Evolutionary conservation across 2,329 filamentous ascomycete genomes (phyloP).

Genomic region (Diatrype stigma): DNA sequence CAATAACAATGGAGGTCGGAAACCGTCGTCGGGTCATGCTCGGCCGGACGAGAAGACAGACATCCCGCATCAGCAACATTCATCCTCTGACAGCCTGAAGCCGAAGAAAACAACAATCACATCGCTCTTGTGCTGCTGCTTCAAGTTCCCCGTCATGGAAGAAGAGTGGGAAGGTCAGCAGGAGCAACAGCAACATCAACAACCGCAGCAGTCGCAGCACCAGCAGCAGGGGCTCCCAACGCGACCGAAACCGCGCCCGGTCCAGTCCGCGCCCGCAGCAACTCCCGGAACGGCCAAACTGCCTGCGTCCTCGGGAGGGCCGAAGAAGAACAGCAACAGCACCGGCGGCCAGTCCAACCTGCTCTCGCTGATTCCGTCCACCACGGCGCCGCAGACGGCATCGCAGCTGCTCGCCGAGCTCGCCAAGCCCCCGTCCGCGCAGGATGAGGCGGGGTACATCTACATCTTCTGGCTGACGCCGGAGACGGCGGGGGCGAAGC

Average conservation of each 20-base stretch:
- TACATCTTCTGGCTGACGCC: conserved; percentile 98
- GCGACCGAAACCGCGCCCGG: conserved; percentile 43
- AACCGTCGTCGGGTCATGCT: conserved; percentile 13
- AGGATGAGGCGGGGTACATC: conserved; percentile 85
- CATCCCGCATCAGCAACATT: conserved; percentile 2
- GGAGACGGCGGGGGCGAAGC: conserved; percentile 47
- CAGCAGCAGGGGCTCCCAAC: conserved; percentile 30
- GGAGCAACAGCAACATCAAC: too few relatives aligned
- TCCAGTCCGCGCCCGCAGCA: conserved; percentile 34
- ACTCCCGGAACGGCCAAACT: conserved; percentile 26
- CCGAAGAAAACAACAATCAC: conserved; percentile 19
- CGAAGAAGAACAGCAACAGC: conserved; percentile 2
- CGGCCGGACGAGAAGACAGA: conserved; percentile 23
- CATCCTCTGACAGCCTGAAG: conserved; percentile 14
- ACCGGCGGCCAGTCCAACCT: conserved; percentile 39
- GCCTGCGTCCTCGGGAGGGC: conserved; percentile 17
- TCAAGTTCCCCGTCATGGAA: conserved; percentile 44
- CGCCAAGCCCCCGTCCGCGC: conserved; percentile 65
- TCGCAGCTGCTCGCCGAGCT: conserved; percentile 73
- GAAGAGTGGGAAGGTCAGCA: conserved; percentile 21
- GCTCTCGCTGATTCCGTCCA: conserved; percentile 65
- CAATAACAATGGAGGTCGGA: conserved; percentile 18
- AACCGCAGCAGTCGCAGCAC: conserved; percentile 19
- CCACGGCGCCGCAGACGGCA: conserved; percentile 62
- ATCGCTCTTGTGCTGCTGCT: conserved; percentile 46